Evolutionary conservation across 2,329 filamentous ascomycete genomes (phyloP), one percentile per base, ranked within the genome.

Genomic region (Cordyceps javanica): DNA sequence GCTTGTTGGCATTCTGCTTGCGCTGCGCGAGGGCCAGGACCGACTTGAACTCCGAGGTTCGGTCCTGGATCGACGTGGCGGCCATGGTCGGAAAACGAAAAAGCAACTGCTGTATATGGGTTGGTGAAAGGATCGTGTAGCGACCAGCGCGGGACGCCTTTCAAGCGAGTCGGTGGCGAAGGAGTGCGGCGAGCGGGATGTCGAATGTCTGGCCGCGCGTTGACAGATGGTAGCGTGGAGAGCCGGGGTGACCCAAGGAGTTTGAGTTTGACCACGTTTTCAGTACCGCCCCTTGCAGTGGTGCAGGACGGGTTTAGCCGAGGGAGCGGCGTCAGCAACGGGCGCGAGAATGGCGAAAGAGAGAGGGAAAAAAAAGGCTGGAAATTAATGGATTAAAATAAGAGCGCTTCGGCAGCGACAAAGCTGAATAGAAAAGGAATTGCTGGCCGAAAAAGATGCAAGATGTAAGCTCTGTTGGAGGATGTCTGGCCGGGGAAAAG

Each of bases 41-140:
- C 62, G 91, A 89, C 71, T 87, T 88, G 81, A 99, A 99, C 80
- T 99, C 94, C 69, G 86, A 82, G 59, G 94, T 99, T 69, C 94
- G 90, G 77, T 99, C 94, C 79, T 99, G 94, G 72, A 97, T 96
- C 53, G 91, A 93, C 60, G 80, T 71, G 69, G 85, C 79, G 58
- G 83, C 82, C 84, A 87, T 87, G 53, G 21, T 38, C 10, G 30
- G 14, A 10, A 11, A 23, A 55, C 38, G 13, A n/a, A 39, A 46
- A 25, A 8, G 5, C 30, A 45, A 57, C 36, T 55, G 11, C 7
- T 28, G 11, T 38, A 38, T 28, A 46, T 46, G 38, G n/a, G 41
- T 30, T 13, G 34, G 34, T 26, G 53, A 56, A 56, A 56, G 53
- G 44, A 30, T 21, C 63, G 64, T 59, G 61, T 42, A 64, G 70